Base-by-base conservation (phyloP, 2,329 filamentous ascomycete genomes). In the Pseudogymnoascus destructans region DNA sequence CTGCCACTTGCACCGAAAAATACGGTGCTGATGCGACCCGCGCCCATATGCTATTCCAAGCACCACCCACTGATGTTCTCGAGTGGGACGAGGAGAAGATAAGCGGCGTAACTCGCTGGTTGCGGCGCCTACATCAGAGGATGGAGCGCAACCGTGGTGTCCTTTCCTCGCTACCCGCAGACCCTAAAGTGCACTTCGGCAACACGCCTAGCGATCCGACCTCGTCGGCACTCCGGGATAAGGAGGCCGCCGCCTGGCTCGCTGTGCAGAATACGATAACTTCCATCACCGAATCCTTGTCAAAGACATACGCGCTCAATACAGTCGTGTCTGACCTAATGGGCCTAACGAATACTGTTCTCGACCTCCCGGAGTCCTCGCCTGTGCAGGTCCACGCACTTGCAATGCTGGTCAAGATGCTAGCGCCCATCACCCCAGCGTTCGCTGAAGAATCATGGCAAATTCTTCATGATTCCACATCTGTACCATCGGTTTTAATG, bases 51-150 rank as follows among this genome's bases (percentile, higher is more conserved):
- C 77, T 95, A 5, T 95, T 95, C 74, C 87, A 91, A 65, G 90
- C 90, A 0, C 89, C 90, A 0, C 86, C 95, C 11, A 82, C 77
- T 40, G 89, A 95, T 59, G 80, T 93, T 1, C 78, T 95, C 1
- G 87, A 93, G 69, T 95, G 90, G 89, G 89, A 95, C 58, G 87
- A 89, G 66, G 74, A 78, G 38, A 92, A 90, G 69, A 92, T 95
- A 55, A 75, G 83, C 0, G 90, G 90, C 2, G 80, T 95, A 15
- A 86, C 87, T 55, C 80, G 90, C 57, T 95, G 90, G 90, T 77
- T 95, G 13, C 75, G 77, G 3, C 79, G 86, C 17, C 68, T 95
- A 13, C 74, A 84, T 69, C 80, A 83, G 46, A 72, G 85, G 30
- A 77, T 84, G 4, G 61, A 61, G 4, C 64, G 63, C 11, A 63